Conservation (phyloP, 805 yeast genomes). For the Lipomyces yamadae region DNA sequence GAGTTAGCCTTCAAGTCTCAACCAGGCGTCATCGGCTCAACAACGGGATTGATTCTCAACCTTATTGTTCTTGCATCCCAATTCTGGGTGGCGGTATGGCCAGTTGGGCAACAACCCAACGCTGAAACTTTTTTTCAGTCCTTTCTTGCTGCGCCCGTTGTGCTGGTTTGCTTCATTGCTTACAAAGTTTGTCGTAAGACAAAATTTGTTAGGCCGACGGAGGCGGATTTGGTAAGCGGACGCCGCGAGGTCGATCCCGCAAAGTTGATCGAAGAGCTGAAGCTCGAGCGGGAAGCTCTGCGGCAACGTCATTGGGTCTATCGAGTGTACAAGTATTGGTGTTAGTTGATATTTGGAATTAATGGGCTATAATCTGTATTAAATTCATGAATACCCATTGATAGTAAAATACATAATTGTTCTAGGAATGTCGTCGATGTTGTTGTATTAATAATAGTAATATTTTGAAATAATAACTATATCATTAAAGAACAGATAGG, state of each 20-base stretch:
- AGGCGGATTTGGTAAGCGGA: conserved; percentile 67
- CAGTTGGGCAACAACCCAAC: conserved; percentile 54
- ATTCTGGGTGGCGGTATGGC: conserved; percentile 82
- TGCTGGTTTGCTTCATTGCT: conserved; percentile 53
- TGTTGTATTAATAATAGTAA: too few relatives aligned
- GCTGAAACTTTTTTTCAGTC: conserved; percentile 56
- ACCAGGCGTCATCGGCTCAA: conserved; percentile 70
- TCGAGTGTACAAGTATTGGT: conserved; percentile 64
- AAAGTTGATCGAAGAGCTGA: conserved; percentile 58
- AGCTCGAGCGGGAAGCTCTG: conserved; percentile 59
- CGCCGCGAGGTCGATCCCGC: conserved; percentile 65
- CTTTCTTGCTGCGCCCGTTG: conserved; percentile 56
- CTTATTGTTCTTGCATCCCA: conserved; percentile 69
- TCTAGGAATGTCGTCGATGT: too few relatives aligned
- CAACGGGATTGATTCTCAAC: conserved; percentile 64
- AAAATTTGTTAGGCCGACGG: conserved; percentile 52
- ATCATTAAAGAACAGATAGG: too few relatives aligned
- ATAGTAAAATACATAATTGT: too few relatives aligned
- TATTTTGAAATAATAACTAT: too few relatives aligned
- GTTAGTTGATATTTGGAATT: conserved; percentile 43
- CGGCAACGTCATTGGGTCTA: conserved; percentile 53
- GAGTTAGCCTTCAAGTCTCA: conserved; percentile 72
- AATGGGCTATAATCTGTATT: too few relatives aligned
- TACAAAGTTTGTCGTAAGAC: conserved; percentile 56
- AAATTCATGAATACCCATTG: too few relatives aligned